A percentile compares a stretch with the other conserved stretches of the same genome.
Evolutionary conservation across 2,329 filamentous ascomycete species (phyloP).

Genomic region (Clonostachys sp.): DNA sequence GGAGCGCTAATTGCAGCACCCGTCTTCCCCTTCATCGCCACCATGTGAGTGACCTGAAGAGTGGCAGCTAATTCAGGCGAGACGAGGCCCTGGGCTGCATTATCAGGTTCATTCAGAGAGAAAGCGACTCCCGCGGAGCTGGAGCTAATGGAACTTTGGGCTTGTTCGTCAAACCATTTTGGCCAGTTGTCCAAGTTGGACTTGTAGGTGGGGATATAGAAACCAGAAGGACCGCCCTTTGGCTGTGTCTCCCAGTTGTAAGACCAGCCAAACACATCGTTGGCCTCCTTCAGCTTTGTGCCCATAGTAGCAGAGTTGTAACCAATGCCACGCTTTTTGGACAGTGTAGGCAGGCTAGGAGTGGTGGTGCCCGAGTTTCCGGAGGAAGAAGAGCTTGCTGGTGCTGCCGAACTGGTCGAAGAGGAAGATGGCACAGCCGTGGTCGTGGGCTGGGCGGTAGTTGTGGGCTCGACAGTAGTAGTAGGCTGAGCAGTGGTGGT

Average conservation of each 20-base stretch:
- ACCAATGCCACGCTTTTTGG: no score
- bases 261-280: no score
- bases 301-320: slow-evolving; percentile 55
- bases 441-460: no score
- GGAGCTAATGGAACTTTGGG: no score
- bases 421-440: no score
- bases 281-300: no score
- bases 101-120: slow-evolving; percentile 71
- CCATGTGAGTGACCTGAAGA: slow-evolving; percentile 40
- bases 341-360: no score
- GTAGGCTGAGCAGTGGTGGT: no score
- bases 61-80: slow-evolving; percentile 44
- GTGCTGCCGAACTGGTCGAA: no score
- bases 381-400: no score
- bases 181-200: neutral
- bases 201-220: slow-evolving; percentile 49
- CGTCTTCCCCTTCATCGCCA: slow-evolving; percentile 52
- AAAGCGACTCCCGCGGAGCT: slow-evolving; percentile 53
- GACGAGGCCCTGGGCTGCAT: slow-evolving; percentile 53
- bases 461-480: no score
- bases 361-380: no score
- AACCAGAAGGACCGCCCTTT: slow-evolving; percentile 37
- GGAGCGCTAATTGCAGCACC: slow-evolving; percentile 49
- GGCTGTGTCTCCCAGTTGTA: slow-evolving; percentile 63
- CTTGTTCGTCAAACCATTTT: slow-evolving; percentile 15